Percentiles rank a stretch among this genome's conserved stretches.
phyloP scores from a whole-genome alignment of 176 grass and related monocot genomes.

The sorghum (Sorghum bicolor) region Sorghum_bicolor_NCBIv3 NC_012870.2:80379001-80379500 shows the following conservation, averaged over 20 bases:
- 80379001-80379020: neutral
- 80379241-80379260: too few species aligned
- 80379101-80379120: neutral
- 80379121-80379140: neutral
- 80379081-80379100: constrained; percentile 51
- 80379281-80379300: neutral
- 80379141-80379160: neutral
- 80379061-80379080: constrained; percentile 50
- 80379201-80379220: neutral
- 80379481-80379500: too few species aligned
- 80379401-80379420: neutral
- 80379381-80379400: neutral
- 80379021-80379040: constrained; percentile 56
- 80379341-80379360: neutral
- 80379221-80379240: too few species aligned
- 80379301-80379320: neutral
- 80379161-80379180: constrained; percentile 43
- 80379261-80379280: neutral
- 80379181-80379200: constrained; percentile 95
- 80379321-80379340: neutral
- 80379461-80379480: neutral
- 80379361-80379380: neutral
- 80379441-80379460: neutral
- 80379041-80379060: constrained; percentile 60
- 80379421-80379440: neutral